Base-by-base conservation (phyloP, 2,329 filamentous ascomycete species). In the Stagonosporopsis tanaceti region DNA sequence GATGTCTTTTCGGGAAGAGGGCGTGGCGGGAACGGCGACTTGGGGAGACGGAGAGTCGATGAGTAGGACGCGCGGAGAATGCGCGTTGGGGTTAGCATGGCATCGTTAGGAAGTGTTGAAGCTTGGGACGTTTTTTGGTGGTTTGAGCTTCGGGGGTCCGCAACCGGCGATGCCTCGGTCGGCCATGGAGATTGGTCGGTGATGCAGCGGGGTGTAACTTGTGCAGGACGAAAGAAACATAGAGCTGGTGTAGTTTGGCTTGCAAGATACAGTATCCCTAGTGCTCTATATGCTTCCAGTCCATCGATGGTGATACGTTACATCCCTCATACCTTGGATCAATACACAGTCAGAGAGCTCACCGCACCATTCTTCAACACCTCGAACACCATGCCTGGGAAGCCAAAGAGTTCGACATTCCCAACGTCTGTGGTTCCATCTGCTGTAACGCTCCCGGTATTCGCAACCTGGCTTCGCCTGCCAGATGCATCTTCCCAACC, bases 331-430 rank as follows among this genome's bases (percentile, higher is more conserved):
- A 48, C 40, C 22, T 39, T 40, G 27, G 3, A 40, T 85, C 74
- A 97, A 80, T 93, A 97, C 24, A 97, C 88, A 9, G 94, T 98
- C 74, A 98, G 81, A 25, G 91, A 90, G 76, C 92, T 96, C 24
- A 99, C 91, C 60, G 87, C 89, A 4, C 91, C 93, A 72, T 96
- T 97, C 86, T 91, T 93, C 76, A 98, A 78, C 27, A 99, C 94
- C 78, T 99, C 95, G 79, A 99, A 98, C 44, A 97, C 87, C 76
- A 98, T 79, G 0, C 95, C 94, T 0, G 95, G 94, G 70, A 97
- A 97, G 1, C 94, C 93, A 79, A 92, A 98, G 27, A 99, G 78
- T 60, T 93, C 94, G 15, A 93, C 97, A 53, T 89, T 90, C 20
- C 86, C 87, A 59, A 89, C 75, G 61, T 88, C 78, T 67, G 70